Base-by-base conservation (phyloP, 2,329 filamentous ascomycete genomes). In the Clarireedia paspali region DNA sequence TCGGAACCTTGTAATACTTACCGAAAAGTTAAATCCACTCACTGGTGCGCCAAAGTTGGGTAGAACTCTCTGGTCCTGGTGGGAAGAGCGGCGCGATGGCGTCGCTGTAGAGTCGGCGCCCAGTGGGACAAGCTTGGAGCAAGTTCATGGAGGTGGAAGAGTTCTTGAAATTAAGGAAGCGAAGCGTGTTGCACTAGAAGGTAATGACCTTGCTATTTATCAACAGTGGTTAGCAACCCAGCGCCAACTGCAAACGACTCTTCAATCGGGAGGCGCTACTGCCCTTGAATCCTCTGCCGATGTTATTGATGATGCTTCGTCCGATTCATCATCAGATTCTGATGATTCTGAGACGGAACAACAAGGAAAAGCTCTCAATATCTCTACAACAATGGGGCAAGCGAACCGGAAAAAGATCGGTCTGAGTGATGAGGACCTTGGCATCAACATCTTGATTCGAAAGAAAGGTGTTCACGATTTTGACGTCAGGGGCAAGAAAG, bases 381-480 rank as follows among this genome's bases (percentile, higher is more conserved):
- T 94, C 5, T 91, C 91, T 0, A 87, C 89, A 0, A 89, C 89
- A 0, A 78, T 96, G 64, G 89, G 87, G 7, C 90, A 96, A 71
- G 84, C 87, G 7, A 87, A 85, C 60, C 84, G 90, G 59, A 92
- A 90, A 69, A 96, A 96, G 70, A 81, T 92, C 24, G 89, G 88
- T 0, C 76, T 95, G 40, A 91, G 84, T 53, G 91, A 96, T 63
- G 89, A 92, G 61, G 94, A 97, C 64, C 77, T 97, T 3, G 94
- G 94, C 17, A 84, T 97, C 62, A 96, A 95, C 63, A 83, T 99
- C 48, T 77, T 99, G 9, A 79, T 97, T 42, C 89, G 94, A 63
- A 87, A 88, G 63, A 95, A 91, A 68, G 88, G 87, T 14, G 84
- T 95, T n/a, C 89, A 94, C 69, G 94, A 99, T 70, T 99, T 89